A percentile compares a stretch with the other conserved stretches of the same genome.
phyloP scores from a whole-genome alignment of 805 yeast species.

The Ogataea trehalophila region DNA sequence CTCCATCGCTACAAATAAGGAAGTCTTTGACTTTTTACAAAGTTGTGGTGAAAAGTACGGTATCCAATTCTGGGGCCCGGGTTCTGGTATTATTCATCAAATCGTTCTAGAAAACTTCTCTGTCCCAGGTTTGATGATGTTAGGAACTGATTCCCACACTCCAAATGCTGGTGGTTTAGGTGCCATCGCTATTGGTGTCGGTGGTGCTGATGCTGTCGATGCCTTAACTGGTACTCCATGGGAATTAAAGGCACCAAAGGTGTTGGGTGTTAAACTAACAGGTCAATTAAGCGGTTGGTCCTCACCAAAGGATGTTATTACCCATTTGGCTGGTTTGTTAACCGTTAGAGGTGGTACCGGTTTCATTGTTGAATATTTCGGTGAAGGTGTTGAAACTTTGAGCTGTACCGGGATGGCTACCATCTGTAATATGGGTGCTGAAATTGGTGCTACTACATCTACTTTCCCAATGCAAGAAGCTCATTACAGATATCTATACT shows the following conservation, averaged over 20 bases:
- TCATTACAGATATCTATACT: conserved; percentile 79
- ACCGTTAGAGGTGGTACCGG: conserved; percentile 99
- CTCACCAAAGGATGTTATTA: conserved; percentile 93
- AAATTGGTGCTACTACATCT: conserved; percentile 97
- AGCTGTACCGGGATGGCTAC: conserved; percentile 99
- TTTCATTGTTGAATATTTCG: conserved; percentile 91
- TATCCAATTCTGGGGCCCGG: conserved; percentile 98
- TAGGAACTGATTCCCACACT: conserved; percentile 97
- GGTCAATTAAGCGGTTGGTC: conserved; percentile 94
- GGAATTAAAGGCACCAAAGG: conserved; percentile 97
- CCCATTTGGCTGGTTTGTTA: conserved; percentile 86
- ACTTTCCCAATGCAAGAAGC: conserved; percentile 94
- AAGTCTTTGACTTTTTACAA: conserved; percentile 88
- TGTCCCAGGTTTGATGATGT: conserved; percentile 93
- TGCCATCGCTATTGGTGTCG: conserved; percentile 97
- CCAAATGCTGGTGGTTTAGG: conserved; percentile 99
- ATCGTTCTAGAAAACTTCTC: conserved; percentile 94
- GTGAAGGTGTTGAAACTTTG: conserved; percentile 88
- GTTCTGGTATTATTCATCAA: conserved; percentile 97
- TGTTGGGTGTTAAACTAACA: conserved; percentile 90
- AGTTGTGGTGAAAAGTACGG: conserved; percentile 92
- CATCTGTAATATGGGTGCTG: conserved; percentile 99
- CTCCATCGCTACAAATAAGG: conserved; percentile 86
- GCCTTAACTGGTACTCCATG: conserved; percentile 92
- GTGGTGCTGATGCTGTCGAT: conserved; percentile 99